Evolutionary conservation across 2,329 filamentous ascomycete genomes (phyloP).

Genomic region (Didymellaceae sp.): DNA sequence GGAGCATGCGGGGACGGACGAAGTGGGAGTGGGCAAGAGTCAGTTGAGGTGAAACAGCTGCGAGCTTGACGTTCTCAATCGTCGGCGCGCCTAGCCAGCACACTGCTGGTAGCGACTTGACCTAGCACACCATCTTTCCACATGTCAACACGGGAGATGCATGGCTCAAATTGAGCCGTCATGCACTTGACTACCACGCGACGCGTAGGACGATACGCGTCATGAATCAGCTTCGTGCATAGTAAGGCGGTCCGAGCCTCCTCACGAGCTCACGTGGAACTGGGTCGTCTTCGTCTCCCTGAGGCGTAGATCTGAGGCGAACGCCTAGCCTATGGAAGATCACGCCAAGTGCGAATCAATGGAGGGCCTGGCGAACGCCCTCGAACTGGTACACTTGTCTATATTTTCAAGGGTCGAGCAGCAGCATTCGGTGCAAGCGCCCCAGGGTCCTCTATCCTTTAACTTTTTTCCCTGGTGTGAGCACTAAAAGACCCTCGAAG

Average conservation of each 20-base stretch:
- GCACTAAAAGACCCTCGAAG: too few relatives aligned
- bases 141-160: not conserved
- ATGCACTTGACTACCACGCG: not conserved
- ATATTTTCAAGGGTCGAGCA: too few relatives aligned
- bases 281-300: not conserved
- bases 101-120: constrained; percentile 8
- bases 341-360: not conserved
- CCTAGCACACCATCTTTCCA: constrained; percentile 4
- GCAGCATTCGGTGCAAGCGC: too few relatives aligned
- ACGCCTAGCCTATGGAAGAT: not conserved
- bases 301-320: constrained; percentile 7
- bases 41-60: constrained; percentile 18
- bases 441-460: too few relatives aligned
- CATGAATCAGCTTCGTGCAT: constrained; percentile 11
- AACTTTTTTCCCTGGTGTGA: too few relatives aligned
- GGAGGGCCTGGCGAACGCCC: too few relatives aligned
- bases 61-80: constrained; percentile 2
- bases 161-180: not conserved
- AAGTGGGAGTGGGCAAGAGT: constrained; percentile 15
- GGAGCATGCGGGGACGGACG: constrained; percentile 23
- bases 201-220: not conserved
- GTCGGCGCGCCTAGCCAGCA: constrained; percentile 1
- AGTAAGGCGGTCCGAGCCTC: constrained; percentile 4
- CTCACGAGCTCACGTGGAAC: constrained; percentile 8
- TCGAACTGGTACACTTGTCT: too few relatives aligned